These are phyloP conservation scores for Penicillium subrubescens DNA, from an alignment of 495 filamentous ascomycete species.

Conservation along the genomic window DNA sequence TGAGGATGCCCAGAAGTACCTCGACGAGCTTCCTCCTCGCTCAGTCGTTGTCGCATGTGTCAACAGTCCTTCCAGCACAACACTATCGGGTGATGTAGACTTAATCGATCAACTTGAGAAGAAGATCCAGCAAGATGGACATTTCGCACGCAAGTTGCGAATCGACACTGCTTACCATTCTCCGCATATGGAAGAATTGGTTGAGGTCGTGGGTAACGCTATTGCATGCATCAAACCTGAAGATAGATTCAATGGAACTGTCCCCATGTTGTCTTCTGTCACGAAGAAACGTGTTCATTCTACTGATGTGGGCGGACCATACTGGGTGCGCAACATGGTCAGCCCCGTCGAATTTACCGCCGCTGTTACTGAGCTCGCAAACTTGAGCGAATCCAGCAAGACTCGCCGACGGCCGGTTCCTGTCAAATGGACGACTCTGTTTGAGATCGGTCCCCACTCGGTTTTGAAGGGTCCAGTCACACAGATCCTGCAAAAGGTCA, in stretches of 20 bases:
- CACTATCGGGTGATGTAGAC: constrained; percentile 44
- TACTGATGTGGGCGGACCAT: constrained; percentile 27
- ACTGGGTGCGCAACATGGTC: constrained; percentile 50
- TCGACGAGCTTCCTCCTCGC: constrained; percentile 10
- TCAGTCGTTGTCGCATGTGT: constrained; percentile 44
- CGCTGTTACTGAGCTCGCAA: constrained; percentile 28
- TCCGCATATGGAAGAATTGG: constrained; percentile 40
- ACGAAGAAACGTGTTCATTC: constrained; percentile 27
- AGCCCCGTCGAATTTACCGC: constrained; percentile 44
- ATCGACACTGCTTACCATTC: constrained; percentile 62
- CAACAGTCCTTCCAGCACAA: constrained; percentile 47
- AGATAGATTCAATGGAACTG: constrained; percentile 15
- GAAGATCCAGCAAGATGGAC: constrained; percentile 29
- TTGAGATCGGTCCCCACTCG: constrained; percentile 64
- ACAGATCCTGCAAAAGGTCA: constrained; percentile 52
- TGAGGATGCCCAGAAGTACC: constrained; percentile 23
- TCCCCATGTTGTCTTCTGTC: constrained; percentile 42
- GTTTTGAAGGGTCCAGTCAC: constrained; percentile 60
- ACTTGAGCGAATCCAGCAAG: constrained; percentile 22
- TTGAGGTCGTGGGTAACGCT: constrained; percentile 20
- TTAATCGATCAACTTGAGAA: constrained; percentile 36
- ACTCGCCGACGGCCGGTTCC: constrained; percentile 22
- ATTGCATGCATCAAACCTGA: constrained; percentile 23
- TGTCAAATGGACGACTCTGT: constrained; percentile 18
- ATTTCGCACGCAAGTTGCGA: constrained; percentile 45